Conservation (phyloP, 768 basidiomycete genomes). For the Boletus pseudo-olivaceus region DNA sequence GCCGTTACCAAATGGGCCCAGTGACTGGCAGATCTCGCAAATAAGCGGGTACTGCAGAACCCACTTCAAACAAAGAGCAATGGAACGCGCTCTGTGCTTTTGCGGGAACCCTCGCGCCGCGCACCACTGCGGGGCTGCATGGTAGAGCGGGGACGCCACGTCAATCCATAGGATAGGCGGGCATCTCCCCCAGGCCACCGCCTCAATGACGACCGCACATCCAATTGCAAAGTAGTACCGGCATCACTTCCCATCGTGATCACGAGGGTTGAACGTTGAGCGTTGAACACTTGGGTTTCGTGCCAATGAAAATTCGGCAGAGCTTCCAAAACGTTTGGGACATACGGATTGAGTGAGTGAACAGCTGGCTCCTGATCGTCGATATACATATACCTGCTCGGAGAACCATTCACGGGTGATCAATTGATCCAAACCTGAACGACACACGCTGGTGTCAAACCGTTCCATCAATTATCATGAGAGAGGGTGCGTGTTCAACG, state of each 20-base stretch:
- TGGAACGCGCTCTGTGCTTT: too few relatives aligned
- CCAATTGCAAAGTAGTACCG: too few relatives aligned
- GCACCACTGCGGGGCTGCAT: too few relatives aligned
- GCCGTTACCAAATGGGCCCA: neutral
- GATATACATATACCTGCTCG: neutral
- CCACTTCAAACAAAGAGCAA: neutral
- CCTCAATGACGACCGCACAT: neutral
- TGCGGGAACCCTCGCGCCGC: too few relatives aligned
- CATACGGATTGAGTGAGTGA: neutral
- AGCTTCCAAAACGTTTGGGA: neutral
- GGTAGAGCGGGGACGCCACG: too few relatives aligned
- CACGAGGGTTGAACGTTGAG: too few relatives aligned
- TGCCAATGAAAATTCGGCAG: neutral
- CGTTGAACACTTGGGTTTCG: neutral
- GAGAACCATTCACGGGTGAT: neutral
- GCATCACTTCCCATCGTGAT: neutral
- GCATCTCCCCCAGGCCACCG: neutral
- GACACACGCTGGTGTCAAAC: neutral
- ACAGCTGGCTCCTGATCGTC: neutral
- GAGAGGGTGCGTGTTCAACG: constrained; percentile 1
- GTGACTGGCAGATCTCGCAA: too few relatives aligned
- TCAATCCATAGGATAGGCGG: too few relatives aligned
- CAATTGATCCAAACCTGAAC: neutral
- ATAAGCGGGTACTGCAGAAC: neutral
- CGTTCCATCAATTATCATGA: neutral